Conservation (phyloP, 345 rosid species). For the Eucalyptus virginea region DNA sequence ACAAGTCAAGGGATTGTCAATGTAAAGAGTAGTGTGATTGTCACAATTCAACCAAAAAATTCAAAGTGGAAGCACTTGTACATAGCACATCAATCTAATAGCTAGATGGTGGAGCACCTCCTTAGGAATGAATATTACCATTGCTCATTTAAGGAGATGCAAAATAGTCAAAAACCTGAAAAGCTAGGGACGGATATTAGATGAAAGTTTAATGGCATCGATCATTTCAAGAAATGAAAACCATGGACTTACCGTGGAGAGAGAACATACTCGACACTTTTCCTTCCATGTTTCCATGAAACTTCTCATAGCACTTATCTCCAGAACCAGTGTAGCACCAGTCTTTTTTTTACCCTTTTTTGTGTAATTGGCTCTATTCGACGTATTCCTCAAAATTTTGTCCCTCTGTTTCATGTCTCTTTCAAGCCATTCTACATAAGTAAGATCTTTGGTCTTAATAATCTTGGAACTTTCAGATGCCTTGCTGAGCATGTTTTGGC, state of each 20-base stretch:
- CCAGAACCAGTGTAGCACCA: constrained; percentile 17
- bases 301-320: constrained; percentile 24
- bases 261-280: constrained; percentile 33
- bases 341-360: not conserved
- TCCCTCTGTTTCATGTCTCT: constrained; percentile 15
- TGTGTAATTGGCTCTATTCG: constrained; percentile 5
- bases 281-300: constrained; percentile 74
- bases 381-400: not conserved
- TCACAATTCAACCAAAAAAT: not conserved
- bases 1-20: not conserved
- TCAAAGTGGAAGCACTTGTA: not conserved
- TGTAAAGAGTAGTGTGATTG: not conserved
- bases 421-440: constrained; percentile 20
- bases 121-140: too few relatives aligned
- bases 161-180: not conserved
- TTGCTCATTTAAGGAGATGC: not conserved
- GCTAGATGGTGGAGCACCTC: not conserved
- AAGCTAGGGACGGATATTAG: not conserved
- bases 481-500: not conserved
- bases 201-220: not conserved
- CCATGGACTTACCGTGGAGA: constrained; percentile 26
- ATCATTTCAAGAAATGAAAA: not conserved
- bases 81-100: not conserved
- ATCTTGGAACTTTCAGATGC: constrained; percentile 10
- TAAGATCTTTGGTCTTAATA: constrained; percentile 17